Evolutionary conservation across 2,329 filamentous ascomycete species (phyloP).

Genomic region (Exophiala calicioides): DNA sequence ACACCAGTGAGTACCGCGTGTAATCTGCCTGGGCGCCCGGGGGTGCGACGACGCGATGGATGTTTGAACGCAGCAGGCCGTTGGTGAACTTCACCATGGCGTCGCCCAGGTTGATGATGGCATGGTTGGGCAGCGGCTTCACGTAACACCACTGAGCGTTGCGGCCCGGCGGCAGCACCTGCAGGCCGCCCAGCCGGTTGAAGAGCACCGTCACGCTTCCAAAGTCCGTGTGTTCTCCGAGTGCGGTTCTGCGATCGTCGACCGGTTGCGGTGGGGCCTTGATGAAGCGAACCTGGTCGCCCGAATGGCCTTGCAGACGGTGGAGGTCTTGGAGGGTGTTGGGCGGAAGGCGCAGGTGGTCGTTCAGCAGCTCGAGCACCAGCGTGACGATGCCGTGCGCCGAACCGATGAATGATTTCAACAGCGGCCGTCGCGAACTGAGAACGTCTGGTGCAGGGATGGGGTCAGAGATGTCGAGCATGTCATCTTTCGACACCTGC

Average conservation of each 20-base stretch:
- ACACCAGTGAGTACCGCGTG: conserved; percentile 56
- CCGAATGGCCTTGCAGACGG: conserved; percentile 43
- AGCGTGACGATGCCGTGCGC: conserved; percentile 50
- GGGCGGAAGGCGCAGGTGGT: conserved; percentile 44
- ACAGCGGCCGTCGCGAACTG: conserved; percentile 36
- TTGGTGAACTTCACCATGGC: conserved; percentile 48
- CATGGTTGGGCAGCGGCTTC: conserved; percentile 50
- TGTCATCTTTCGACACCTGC: conserved; percentile 55
- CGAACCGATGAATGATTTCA: conserved; percentile 47
- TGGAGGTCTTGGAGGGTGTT: conserved; percentile 51
- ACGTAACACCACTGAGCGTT: conserved; percentile 55
- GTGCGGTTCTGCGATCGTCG: conserved; percentile 44
- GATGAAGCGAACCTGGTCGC: conserved; percentile 58
- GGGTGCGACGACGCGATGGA: conserved; percentile 54
- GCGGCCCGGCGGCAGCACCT: conserved; percentile 49
- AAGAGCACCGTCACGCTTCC: conserved; percentile 59
- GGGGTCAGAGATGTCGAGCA: conserved; percentile 42
- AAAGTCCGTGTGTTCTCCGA: conserved; percentile 60
- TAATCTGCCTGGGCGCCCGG: conserved; percentile 49
- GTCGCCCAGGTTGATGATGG: conserved; percentile 38
- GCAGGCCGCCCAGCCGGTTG: conserved; percentile 58
- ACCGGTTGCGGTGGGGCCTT: conserved; percentile 50
- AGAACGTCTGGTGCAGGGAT: conserved; percentile 49
- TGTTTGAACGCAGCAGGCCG: conserved; percentile 42
- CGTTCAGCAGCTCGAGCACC: conserved; percentile 48